Conservation (phyloP, 1,284 basidiomycete species). For the Porogramme epimiltina region DNA sequence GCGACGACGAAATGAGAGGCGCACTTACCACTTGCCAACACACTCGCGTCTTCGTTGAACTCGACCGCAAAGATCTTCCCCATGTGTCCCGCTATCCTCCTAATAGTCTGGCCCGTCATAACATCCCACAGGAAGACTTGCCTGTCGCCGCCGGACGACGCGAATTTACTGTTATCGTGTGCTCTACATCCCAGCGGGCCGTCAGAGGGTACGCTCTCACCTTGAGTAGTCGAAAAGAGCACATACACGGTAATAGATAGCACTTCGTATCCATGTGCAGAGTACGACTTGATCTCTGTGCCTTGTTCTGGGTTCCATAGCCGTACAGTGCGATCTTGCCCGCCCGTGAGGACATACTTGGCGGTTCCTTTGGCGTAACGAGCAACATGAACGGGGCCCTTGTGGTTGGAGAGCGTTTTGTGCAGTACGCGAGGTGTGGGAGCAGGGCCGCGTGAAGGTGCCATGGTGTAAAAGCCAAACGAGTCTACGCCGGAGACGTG, state of each 20-base stretch:
- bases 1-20: background rate
- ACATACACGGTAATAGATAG: slow-evolving; percentile 86
- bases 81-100: slow-evolving; percentile 86
- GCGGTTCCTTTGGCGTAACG: slow-evolving; percentile 85
- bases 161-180: slow-evolving; percentile 92
- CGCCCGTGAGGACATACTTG: slow-evolving; percentile 90
- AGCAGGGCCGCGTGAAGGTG: slow-evolving; percentile 63
- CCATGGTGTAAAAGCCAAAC: slow-evolving; percentile 46
- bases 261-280: slow-evolving; percentile 93
- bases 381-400: slow-evolving; percentile 82
- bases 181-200: slow-evolving; percentile 60
- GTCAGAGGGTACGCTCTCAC: too few relatives aligned
- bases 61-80: slow-evolving; percentile 90
- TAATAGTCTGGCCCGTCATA: slow-evolving; percentile 77
- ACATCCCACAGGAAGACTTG: slow-evolving; percentile 97
- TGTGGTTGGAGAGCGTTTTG: slow-evolving; percentile 62
- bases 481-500: too few relatives aligned
- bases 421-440: slow-evolving; percentile 64
- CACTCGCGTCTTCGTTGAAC: slow-evolving; percentile 85
- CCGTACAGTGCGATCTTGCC: slow-evolving; percentile 86
- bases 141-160: slow-evolving; percentile 91
- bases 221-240: slow-evolving; percentile 1
- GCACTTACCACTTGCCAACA: slow-evolving; percentile 80
- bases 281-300: slow-evolving; percentile 88
- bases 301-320: slow-evolving; percentile 90